A percentile compares a stretch with the other conserved stretches of the same genome.
phyloP scores from a whole-genome alignment of 164 flowering plant species.

The Kalanchoe fedtschenkoi region DNA sequence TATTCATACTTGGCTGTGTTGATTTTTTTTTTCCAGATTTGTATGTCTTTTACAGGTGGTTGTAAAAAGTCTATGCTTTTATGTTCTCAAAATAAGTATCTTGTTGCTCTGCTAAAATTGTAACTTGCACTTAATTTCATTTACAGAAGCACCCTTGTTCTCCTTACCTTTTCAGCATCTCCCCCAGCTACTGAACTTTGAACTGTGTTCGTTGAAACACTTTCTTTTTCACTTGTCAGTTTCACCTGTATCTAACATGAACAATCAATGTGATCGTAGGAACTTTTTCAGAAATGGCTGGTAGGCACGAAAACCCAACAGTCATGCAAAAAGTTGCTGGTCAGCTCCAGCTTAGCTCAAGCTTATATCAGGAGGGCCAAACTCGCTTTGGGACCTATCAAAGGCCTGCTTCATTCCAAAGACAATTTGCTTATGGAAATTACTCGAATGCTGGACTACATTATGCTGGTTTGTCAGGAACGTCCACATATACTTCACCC shows the following conservation, averaged over 20 bases:
- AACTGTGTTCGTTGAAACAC: no score
- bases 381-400: constrained; percentile 22
- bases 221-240: background rate
- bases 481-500: constrained; percentile 27
- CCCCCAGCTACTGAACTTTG: no score
- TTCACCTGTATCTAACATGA: background rate
- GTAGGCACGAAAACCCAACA: constrained; percentile 31
- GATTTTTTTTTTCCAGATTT: no score
- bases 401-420: constrained; percentile 24
- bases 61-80: no score
- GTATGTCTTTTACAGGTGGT: no score
- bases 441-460: constrained; percentile 48
- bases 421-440: constrained; percentile 25
- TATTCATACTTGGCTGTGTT: no score
- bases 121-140: no score
- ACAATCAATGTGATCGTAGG: background rate
- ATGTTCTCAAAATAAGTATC: no score
- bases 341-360: constrained; percentile 38
- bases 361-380: constrained; percentile 23
- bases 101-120: no score
- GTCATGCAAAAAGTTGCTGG: constrained; percentile 39
- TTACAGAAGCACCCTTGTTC: no score
- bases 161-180: no score
- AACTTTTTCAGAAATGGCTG: constrained; percentile 26
- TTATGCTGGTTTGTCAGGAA: constrained; percentile 24